Base-by-base conservation (phyloP, 2,329 filamentous ascomycete species). In the Colletotrichum plurivorum region DNA sequence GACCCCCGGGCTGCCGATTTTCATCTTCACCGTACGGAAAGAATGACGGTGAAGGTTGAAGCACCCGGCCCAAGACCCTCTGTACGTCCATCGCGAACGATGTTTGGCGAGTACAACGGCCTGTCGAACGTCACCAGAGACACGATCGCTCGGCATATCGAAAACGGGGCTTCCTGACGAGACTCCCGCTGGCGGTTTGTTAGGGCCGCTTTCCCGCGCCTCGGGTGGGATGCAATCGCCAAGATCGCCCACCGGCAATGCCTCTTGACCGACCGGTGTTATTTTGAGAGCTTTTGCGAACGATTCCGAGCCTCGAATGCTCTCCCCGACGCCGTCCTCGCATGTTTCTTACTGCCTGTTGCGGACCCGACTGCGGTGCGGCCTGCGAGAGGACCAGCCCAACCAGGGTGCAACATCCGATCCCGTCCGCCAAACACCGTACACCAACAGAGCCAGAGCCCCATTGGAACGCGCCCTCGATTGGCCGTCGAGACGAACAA, bases 231-330 rank as follows among this genome's bases (percentile, higher is more conserved):
- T 51, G 31, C 52, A 52, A 27, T 53, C 13, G 52, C 36, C 64
- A 63, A 66, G 49, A 20, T 9, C 18, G 10, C 25, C 56, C 31
- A 36, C 31, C 31, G 31, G 20, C 10, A 48, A 8, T 49, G 56
- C 41, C 57, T 25, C 10, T 18, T 18, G 22, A 27, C 13, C 9
- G 20, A 25, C 31, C 57, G 20, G 15, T 49, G 27, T 18, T 15
- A 54, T 65, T 16, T 53, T 65, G 67, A 67, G 51, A 67, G 27
- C 27, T 31, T 70, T 67, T 67, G 63, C 67, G 52, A 70, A 69
- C 15, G 56, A 57, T 49, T 51, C 20, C 39, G 59, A 18, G 31
- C 16, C 18, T 46, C 27, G 22, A 61, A 49, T 39, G 27, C 61
- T 55, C 10, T 27, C 41, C 15, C 15, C 15, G 41, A 43, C 41